Evolutionary conservation across 2,329 filamentous ascomycete genomes (phyloP).

Genomic region (Monosporascus sp.): DNA sequence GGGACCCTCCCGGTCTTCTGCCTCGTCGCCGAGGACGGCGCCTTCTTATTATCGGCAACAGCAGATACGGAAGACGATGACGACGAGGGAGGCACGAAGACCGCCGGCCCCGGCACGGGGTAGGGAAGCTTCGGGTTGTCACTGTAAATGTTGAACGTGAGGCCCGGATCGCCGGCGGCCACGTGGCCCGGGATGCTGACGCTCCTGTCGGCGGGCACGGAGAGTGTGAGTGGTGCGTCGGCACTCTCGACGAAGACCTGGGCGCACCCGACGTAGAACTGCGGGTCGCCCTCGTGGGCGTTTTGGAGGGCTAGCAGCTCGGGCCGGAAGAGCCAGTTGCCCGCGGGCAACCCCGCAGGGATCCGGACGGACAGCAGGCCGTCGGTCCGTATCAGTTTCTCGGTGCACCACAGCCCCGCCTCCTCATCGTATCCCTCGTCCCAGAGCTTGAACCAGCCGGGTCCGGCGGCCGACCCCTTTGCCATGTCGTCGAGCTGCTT

Average conservation of each 20-base stretch:
- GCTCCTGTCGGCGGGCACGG: slow-evolving; percentile 41
- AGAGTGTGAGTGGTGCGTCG: slow-evolving; percentile 36
- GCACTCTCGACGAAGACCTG: slow-evolving; percentile 57
- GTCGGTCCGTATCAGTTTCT: slow-evolving; percentile 59
- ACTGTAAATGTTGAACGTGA: slow-evolving; percentile 65
- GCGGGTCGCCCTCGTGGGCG: slow-evolving; percentile 53
- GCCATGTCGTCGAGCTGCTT: slow-evolving; percentile 59
- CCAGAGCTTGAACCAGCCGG: slow-evolving; percentile 76
- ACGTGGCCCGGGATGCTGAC: slow-evolving; percentile 66
- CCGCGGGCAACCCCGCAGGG: slow-evolving; percentile 54
- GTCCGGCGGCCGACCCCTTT: slow-evolving; percentile 47
- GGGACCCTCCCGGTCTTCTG: slow-evolving; percentile 44
- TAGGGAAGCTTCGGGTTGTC: slow-evolving; percentile 54
- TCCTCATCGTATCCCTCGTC: slow-evolving; percentile 58
- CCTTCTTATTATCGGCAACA: slow-evolving; percentile 3
- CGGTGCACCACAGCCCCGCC: slow-evolving; percentile 61
- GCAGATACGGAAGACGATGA: slow-evolving; percentile 3
- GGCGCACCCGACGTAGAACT: slow-evolving; percentile 69
- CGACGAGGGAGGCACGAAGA: slow-evolving; percentile 38
- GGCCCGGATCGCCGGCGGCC: slow-evolving; percentile 43
- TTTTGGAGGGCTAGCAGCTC: slow-evolving; percentile 66
- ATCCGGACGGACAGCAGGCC: slow-evolving; percentile 59
- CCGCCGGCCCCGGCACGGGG: slow-evolving; percentile 49
- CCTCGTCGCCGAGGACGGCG: slow-evolving; percentile 26
- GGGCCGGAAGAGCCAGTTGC: slow-evolving; percentile 66